Base-by-base conservation (phyloP, 1,284 basidiomycete species). In the Ganoderma multipileum region DNA sequence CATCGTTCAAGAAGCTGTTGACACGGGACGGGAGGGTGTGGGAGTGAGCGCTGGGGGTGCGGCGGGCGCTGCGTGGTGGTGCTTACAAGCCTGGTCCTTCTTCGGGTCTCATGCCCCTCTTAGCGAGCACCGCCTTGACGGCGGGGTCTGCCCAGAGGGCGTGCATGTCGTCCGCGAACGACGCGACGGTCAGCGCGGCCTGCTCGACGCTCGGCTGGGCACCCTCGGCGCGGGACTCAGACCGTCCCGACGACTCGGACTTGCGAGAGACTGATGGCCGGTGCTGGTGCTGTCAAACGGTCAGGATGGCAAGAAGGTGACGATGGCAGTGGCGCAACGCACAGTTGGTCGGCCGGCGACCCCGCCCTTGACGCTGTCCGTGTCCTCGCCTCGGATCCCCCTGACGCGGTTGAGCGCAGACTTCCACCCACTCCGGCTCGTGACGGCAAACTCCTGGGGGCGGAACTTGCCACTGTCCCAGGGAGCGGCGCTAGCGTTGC, bases 31-130 rank as follows among this genome's bases (percentile, higher is more conserved):
- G 44, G 38, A 36, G 42, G 36, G 23, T 55, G 59, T 62, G 54
- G 52, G 50, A 28, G 47, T 47, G 12, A 55, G 64, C 54, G 54
- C 54, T 26, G 36, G 62, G 6, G 86, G 64, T 36, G 47, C 18
- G 64, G 66, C 30, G 20, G 14, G 38, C 18, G 68, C 63, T 61
- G 62, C 14, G 65, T 68, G 66, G 26, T 20, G 4, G 28, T 9
- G 84, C 91, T 79, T 74, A 93, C 91, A 92, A 93, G 44, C 91
- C 91, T 44, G 91, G 86, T 8, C 84, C 81, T 72, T 93, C 91
- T 75, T 91, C 88, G 36, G 91, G 76, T 68, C 86, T 81, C 39
- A 84, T 76, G 64, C 85, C 87, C 39, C 84, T 81, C 52, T 83
- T 78, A 57, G 75, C 77, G 55, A 93, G 77, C 74, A 90, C 82